phyloP scores from a whole-genome alignment of 306 rosid species.

The Medicago ruthenica region DNA sequence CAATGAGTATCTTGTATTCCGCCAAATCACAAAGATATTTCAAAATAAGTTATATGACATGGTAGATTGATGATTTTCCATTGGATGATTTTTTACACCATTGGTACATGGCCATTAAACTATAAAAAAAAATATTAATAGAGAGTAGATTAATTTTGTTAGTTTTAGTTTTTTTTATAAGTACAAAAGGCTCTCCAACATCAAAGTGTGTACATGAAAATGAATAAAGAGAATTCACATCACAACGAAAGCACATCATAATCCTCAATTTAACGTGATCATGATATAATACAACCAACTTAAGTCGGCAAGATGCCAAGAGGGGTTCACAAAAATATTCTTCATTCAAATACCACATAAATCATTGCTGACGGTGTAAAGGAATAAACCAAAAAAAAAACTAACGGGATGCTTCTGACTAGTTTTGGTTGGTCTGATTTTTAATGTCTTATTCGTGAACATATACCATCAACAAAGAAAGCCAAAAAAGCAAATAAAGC shows the following conservation, averaged over 20 bases:
- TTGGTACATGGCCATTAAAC: too few relatives aligned
- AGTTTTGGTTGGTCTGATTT: conserved; percentile 8
- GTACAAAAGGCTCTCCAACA: too few relatives aligned
- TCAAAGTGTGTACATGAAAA: too few relatives aligned
- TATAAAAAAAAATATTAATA: too few relatives aligned
- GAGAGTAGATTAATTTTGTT: too few relatives aligned
- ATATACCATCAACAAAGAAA: conserved; percentile 16
- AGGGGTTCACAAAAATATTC: conserved; percentile 10
- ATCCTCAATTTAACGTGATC: neutral
- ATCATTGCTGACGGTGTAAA: conserved; percentile 11
- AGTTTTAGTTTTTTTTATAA: too few relatives aligned
- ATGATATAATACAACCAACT: neutral
- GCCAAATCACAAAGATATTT: too few relatives aligned
- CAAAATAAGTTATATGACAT: too few relatives aligned
- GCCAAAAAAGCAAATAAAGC: conserved; percentile 3
- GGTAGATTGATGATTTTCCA: too few relatives aligned
- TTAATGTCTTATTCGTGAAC: conserved; percentile 31
- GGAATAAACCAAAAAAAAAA: conserved; percentile 19
- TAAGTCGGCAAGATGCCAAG: neutral
- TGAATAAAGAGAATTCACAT: too few relatives aligned
- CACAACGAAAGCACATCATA: neutral
- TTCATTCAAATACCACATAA: conserved; percentile 1
- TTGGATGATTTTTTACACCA: too few relatives aligned
- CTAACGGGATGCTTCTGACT: conserved; percentile 28
- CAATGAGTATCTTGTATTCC: too few relatives aligned